Base-by-base conservation (phyloP, 2,329 filamentous ascomycete genomes). In the Fusarium penzigii region DNA sequence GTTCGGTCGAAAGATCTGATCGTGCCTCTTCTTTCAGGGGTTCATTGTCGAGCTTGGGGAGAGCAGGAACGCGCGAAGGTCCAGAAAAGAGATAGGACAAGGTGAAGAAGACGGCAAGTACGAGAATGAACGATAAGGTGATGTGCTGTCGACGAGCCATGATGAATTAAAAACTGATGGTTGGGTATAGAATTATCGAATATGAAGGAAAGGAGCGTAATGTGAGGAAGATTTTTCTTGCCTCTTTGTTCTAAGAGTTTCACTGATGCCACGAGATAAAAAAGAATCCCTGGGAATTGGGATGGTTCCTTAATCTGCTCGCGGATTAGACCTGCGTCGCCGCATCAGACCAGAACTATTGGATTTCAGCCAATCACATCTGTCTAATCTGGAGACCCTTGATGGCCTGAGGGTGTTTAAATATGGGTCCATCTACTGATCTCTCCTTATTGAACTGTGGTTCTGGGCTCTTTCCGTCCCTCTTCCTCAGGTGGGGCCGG, bases 61-160 rank as follows among this genome's bases (percentile, higher is more conserved):
- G 32, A 43, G 55, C 38, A 32, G 50, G 42, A 52, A 49, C 50
- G 45, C 54, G 56, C 25, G 57, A 56, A 39, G 69, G 69, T 57
- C 80, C 76, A 49, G 84, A 81, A 59, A 85, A 81, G 57, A 82
- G 75, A 58, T 87, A 81, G 39, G 82, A 80, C 51, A 89, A 59
- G 63, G 82, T 78, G 48, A 83, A 73, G 64, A 87, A 78, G 55
- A 80, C 71, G 52, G 80, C 73, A 59, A 84, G 75, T 59, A 78
- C 77, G 59, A 86, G 64, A 44, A 84, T 66, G 56, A 87, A 65
- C 45, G 81, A 72, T 58, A 82, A 65, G 29, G 81, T 74, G 52
- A 85, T 68, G 61, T 83, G 78, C 57, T 77, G 75, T 56, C 77
- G 70, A 41, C 81, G 78, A 55, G 80, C 76, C 81, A 84, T 84